These are phyloP conservation scores for Candida dendrica DNA, from an alignment of 805 yeast species.

Conservation along the genomic window DNA sequence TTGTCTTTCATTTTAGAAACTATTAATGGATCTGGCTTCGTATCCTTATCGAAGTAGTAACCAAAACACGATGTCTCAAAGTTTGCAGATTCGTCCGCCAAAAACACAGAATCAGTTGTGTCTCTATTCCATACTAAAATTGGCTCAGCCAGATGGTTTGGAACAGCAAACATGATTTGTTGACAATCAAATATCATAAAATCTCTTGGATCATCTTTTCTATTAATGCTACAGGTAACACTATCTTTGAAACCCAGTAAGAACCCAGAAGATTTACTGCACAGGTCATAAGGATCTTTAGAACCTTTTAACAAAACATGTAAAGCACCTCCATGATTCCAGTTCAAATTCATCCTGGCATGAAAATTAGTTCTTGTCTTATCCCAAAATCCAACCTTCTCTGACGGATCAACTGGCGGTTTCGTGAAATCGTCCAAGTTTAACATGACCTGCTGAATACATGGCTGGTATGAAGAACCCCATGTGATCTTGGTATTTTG, in stretches of 20 bases:
- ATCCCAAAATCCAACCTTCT: slow-evolving; percentile 89
- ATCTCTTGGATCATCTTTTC: slow-evolving; percentile 57
- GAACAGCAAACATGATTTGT: slow-evolving; percentile 62
- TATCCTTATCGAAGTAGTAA: slow-evolving; percentile 33
- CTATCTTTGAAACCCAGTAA: slow-evolving; percentile 61
- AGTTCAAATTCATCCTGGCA: slow-evolving; percentile 51
- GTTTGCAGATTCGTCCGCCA: slow-evolving; percentile 37
- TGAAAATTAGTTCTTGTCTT: slow-evolving; percentile 72
- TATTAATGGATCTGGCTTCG: slow-evolving; percentile 11
- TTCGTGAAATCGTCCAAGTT: slow-evolving; percentile 80
- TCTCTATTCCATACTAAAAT: slow-evolving; percentile 54
- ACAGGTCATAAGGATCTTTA: slow-evolving; percentile 67
- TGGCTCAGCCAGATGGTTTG: slow-evolving; percentile 57
- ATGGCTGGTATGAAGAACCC: slow-evolving; percentile 83
- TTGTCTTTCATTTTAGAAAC: slow-evolving; percentile 15
- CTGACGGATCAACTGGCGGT: slow-evolving; percentile 84
- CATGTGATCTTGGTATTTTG: slow-evolving; percentile 65
- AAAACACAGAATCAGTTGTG: slow-evolving; percentile 33
- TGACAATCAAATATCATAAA: slow-evolving; percentile 61
- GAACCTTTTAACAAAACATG: slow-evolving; percentile 67
- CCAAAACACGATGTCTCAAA: slow-evolving; percentile 40
- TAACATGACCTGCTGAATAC: slow-evolving; percentile 70
- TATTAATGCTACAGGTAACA: slow-evolving; percentile 55
- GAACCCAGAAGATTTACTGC: slow-evolving; percentile 69
- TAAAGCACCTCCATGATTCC: slow-evolving; percentile 44